Percentiles rank a stretch among this genome's conserved stretches.
These are phyloP conservation scores for Alternaria sp. DNA, from an alignment of 2,329 filamentous ascomycete genomes.

Conservation along the genomic window DNA sequence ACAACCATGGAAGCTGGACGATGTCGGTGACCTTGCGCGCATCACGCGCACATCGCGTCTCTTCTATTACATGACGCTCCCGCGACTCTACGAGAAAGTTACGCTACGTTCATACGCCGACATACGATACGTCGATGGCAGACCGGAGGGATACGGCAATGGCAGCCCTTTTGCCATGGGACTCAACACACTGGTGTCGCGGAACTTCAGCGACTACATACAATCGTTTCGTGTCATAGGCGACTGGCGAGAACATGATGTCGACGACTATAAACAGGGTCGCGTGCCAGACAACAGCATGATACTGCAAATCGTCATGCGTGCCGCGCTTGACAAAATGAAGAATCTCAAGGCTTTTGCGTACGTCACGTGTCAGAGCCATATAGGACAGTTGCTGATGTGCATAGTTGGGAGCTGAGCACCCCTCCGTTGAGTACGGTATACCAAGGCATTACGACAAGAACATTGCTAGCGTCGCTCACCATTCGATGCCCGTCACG, in stretches of 20 bases:
- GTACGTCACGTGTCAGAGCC: slow-evolving; percentile 41
- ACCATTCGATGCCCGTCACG: slow-evolving; percentile 64
- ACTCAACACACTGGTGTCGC: slow-evolving; percentile 67
- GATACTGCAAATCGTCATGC: slow-evolving; percentile 68
- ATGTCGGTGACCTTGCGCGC: slow-evolving; percentile 66
- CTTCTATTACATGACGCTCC: slow-evolving; percentile 70
- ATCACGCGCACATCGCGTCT: slow-evolving; percentile 68
- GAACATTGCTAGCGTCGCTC: slow-evolving; percentile 59
- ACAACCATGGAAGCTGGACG: slow-evolving; percentile 58
- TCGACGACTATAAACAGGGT: slow-evolving; percentile 66
- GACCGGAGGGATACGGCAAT: slow-evolving; percentile 68
- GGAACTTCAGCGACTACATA: slow-evolving; percentile 62
- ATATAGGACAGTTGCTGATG: slow-evolving; percentile 24
- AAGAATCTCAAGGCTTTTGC: slow-evolving; percentile 62
- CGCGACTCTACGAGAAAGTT: slow-evolving; percentile 66
- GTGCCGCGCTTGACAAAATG: slow-evolving; percentile 68
- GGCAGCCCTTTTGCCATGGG: slow-evolving; percentile 71
- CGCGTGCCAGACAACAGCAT: slow-evolving; percentile 70
- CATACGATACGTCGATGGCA: slow-evolving; percentile 65
- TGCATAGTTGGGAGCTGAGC: slow-evolving; percentile 65
- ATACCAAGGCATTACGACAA: slow-evolving; percentile 63
- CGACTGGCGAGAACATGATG: slow-evolving; percentile 65
- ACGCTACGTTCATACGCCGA: slow-evolving; percentile 65
- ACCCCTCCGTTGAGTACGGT: slow-evolving; percentile 67
- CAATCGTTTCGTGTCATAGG: slow-evolving; percentile 62